These are phyloP conservation scores for Cutaneotrichosporon cyanovorans DNA, from an alignment of 1,284 basidiomycete genomes.

Conservation along the genomic window DNA sequence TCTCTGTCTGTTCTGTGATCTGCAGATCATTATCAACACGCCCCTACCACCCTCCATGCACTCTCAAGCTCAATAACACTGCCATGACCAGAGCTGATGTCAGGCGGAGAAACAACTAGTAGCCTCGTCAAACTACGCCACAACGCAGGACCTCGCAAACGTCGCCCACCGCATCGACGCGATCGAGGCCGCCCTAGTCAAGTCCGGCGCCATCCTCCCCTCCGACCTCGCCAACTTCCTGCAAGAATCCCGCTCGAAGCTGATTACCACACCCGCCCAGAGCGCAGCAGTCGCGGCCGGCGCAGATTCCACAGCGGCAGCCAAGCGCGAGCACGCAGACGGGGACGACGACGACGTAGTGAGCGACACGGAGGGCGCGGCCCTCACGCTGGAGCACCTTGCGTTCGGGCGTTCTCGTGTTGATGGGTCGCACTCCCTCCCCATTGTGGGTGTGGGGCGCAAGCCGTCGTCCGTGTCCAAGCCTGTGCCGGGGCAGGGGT, in stretches of 20 bases:
- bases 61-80: too few relatives aligned
- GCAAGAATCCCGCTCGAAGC: constrained; percentile 16
- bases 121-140: constrained; percentile 38
- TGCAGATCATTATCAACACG: too few relatives aligned
- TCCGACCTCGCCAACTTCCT: constrained; percentile 42
- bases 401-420: constrained; percentile 42
- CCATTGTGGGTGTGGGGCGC: constrained; percentile 25
- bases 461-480: constrained; percentile 22
- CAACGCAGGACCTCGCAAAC: constrained; percentile 38
- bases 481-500: constrained; percentile 32
- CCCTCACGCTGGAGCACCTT: constrained; percentile 44
- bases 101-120: constrained; percentile 38
- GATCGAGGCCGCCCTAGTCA: constrained; percentile 41
- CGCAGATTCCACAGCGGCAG: neutral
- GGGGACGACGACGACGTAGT: constrained; percentile 23
- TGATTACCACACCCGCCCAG: neutral
- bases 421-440: constrained; percentile 34
- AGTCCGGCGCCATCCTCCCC: constrained; percentile 34
- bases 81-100: constrained; percentile 12
- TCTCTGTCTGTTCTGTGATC: too few relatives aligned
- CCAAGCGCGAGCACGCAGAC: neutral
- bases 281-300: constrained; percentile 3
- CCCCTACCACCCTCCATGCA: too few relatives aligned
- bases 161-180: constrained; percentile 44
- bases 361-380: constrained; percentile 46